Evolutionary conservation across 1,284 basidiomycete species (phyloP).

Genomic region (Thecaphora thlaspeos): DNA sequence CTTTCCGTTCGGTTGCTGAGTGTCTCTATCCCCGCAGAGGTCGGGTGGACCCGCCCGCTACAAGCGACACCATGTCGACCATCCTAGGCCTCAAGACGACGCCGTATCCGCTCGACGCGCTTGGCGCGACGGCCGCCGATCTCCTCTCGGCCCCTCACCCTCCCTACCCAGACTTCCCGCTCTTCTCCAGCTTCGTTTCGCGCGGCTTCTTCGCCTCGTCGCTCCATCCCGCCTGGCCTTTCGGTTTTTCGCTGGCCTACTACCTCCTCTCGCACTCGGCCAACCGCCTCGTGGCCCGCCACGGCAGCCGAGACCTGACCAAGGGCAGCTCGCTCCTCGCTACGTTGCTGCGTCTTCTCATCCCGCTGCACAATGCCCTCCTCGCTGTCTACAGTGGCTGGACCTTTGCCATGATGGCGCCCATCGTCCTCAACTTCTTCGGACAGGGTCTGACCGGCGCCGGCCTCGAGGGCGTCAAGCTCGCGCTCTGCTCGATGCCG

Average conservation of each 20-base stretch:
- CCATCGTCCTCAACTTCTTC: conserved; percentile 39
- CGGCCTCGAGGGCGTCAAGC: conserved; percentile 44
- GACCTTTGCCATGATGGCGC: conserved; percentile 38
- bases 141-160: conserved; percentile 22
- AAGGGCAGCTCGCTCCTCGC: conserved; percentile 15
- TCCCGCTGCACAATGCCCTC: conserved; percentile 44
- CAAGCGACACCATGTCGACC: conserved; percentile 12
- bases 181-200: neutral
- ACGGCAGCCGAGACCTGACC: conserved; percentile 30
- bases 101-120: conserved; percentile 29
- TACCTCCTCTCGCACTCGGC: conserved; percentile 41
- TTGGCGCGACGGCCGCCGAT: conserved; percentile 5
- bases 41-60: too few species aligned
- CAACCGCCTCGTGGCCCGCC: conserved; percentile 18
- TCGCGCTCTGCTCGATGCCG: conserved; percentile 57
- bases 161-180: conserved; percentile 13
- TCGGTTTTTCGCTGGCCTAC: conserved; percentile 42
- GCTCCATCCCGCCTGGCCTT: conserved; percentile 23
- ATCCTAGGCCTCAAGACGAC: conserved; percentile 25
- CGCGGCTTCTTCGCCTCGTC: conserved; percentile 15
- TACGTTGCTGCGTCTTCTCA: conserved; percentile 15
- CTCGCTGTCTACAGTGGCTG: conserved; percentile 43
- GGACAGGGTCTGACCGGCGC: conserved; percentile 34
- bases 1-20: too few species aligned
- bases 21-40: too few species aligned